Conservation (phyloP, 1,284 basidiomycete genomes). For the Ceratobasidium sp. region DNA sequence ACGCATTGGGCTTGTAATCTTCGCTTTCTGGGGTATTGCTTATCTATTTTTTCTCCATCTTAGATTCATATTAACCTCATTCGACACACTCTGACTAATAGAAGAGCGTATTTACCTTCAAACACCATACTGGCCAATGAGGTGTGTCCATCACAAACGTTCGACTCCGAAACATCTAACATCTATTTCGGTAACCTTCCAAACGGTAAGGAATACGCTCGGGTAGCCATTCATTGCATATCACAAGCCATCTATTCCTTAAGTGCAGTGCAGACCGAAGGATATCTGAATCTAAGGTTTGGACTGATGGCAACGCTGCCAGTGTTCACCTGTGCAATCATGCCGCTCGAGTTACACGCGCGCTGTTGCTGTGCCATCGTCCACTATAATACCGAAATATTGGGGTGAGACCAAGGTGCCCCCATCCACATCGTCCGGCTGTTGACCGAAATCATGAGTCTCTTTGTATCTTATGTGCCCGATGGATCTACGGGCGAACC, state of each 20-base stretch:
- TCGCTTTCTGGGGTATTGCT: no score
- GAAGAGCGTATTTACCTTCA: constrained; percentile 14
- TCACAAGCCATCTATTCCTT: background rate
- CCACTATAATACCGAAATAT: background rate
- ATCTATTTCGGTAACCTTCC: background rate
- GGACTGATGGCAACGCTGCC: background rate
- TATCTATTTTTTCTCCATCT: no score
- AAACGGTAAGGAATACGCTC: background rate
- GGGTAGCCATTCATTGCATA: background rate
- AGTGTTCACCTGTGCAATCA: background rate
- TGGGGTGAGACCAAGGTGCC: constrained; percentile 1
- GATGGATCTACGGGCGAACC: constrained; percentile 5
- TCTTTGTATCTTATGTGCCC: constrained; percentile 29
- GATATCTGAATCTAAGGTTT: background rate
- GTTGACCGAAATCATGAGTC: constrained; percentile 17
- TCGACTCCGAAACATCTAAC: background rate
- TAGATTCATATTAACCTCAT: constrained; percentile 20
- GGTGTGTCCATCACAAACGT: constrained; percentile 14
- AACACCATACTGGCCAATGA: constrained; percentile 5
- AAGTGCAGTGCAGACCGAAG: background rate
- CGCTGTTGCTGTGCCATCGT: background rate
- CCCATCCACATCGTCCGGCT: background rate
- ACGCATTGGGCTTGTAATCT: no score
- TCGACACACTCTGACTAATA: constrained; percentile 37
- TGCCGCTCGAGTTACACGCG: background rate